Conservation (phyloP, 2,329 filamentous ascomycete genomes). For the Alternaria triticimaculans region DNA sequence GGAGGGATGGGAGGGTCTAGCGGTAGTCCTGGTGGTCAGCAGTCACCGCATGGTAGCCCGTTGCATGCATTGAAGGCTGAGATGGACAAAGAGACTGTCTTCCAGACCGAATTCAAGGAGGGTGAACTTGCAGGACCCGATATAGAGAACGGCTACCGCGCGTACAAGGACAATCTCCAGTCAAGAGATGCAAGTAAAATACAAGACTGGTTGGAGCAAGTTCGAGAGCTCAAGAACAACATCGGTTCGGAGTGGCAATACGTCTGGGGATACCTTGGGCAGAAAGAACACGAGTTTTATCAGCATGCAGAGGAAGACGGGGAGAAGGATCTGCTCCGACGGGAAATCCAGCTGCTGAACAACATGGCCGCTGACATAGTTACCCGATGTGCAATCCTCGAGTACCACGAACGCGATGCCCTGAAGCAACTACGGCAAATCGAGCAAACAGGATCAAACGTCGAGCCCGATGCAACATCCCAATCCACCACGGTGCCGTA, state of each 20-base stretch:
- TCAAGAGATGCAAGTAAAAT: slow-evolving; percentile 16
- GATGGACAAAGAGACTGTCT: slow-evolving; percentile 8
- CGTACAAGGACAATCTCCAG: slow-evolving; percentile 15
- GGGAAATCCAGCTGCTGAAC: slow-evolving; percentile 27
- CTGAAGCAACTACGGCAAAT: slow-evolving; percentile 24
- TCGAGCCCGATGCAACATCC: not conserved
- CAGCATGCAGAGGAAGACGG: slow-evolving; percentile 11
- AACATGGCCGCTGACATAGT: slow-evolving; percentile 12
- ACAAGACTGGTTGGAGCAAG: slow-evolving; percentile 20
- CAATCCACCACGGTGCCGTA: not conserved
- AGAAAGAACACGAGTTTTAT: slow-evolving; percentile 28
- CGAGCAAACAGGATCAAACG: not conserved
- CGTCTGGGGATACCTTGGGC: slow-evolving; percentile 20
- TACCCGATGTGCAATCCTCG: slow-evolving; percentile 15
- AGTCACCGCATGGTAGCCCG: not conserved
- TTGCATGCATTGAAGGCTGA: not conserved
- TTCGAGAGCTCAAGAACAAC: slow-evolving; percentile 15
- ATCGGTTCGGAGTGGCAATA: slow-evolving; percentile 18
- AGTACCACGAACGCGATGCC: slow-evolving; percentile 22
- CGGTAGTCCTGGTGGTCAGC: not conserved
- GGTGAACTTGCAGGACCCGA: slow-evolving; percentile 26
- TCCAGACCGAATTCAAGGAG: slow-evolving; percentile 20
- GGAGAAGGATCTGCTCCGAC: slow-evolving; percentile 20
- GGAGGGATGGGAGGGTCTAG: not conserved
- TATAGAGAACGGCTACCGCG: slow-evolving; percentile 18